Conservation (phyloP, 2,329 filamentous ascomycete genomes). For the Magnaporthiopsis poae region DNA sequence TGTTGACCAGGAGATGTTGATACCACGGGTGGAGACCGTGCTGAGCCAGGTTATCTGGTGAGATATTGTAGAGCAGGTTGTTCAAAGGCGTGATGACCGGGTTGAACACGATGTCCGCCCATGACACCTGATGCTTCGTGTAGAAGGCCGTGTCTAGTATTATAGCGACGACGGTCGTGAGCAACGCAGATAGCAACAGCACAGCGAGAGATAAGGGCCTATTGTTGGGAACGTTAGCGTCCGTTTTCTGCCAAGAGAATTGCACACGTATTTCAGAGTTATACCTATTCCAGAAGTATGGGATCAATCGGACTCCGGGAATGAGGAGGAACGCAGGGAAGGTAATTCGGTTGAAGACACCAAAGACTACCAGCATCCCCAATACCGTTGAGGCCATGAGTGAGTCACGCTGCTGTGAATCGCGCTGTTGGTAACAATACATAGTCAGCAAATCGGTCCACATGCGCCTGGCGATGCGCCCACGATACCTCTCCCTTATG, state of each 20-base stretch:
- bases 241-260: slow-evolving; percentile 11
- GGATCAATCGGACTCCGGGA: slow-evolving; percentile 71
- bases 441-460: not conserved
- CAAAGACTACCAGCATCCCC: slow-evolving; percentile 72
- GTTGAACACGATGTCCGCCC: slow-evolving; percentile 51
- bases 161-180: slow-evolving; percentile 64
- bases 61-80: slow-evolving; percentile 66
- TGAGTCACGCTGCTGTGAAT: slow-evolving; percentile 68
- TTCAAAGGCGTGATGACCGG: slow-evolving; percentile 70
- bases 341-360: slow-evolving; percentile 91
- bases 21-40: slow-evolving; percentile 73
- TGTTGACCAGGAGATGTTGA: slow-evolving; percentile 62
- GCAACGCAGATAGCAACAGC: slow-evolving; percentile 53
- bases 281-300: slow-evolving; percentile 73
- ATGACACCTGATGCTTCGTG: slow-evolving; percentile 49
- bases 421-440: slow-evolving; percentile 50
- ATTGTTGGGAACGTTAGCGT: slow-evolving; percentile 10
- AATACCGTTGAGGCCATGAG: slow-evolving; percentile 67
- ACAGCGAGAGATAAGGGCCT: slow-evolving; percentile 53
- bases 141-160: slow-evolving; percentile 82
- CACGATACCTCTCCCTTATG: not conserved
- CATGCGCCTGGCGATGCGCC: not conserved
- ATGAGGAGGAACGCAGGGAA: slow-evolving; percentile 88
- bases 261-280: not conserved
- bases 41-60: slow-evolving; percentile 57